A percentile compares a stretch with the other conserved stretches of the same genome.
These are phyloP conservation scores for Podaxis mareebaensis DNA, from an alignment of 768 basidiomycete species.

Conservation along the genomic window DNA sequence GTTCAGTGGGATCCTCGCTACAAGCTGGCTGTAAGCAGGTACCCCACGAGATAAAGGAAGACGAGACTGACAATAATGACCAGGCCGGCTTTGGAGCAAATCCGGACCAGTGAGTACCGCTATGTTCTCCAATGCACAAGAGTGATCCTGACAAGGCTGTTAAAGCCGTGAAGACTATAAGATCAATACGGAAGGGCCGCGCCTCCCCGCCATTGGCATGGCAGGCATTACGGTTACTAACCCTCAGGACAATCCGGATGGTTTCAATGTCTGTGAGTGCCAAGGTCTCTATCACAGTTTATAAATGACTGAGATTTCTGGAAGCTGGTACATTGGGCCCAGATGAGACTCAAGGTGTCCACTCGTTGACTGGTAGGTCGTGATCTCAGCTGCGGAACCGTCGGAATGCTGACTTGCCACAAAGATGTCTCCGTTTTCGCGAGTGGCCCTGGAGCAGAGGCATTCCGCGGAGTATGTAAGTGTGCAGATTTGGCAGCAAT, in stretches of 20 bases:
- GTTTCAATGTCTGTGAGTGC: slow-evolving; percentile 32
- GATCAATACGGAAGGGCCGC: slow-evolving; percentile 35
- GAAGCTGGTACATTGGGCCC: slow-evolving; percentile 35
- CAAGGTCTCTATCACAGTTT: not conserved
- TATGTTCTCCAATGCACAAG: not conserved
- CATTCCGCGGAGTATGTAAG: slow-evolving; percentile 45
- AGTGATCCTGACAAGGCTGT: not conserved
- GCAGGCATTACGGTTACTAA: slow-evolving; percentile 31
- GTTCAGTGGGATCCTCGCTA: slow-evolving; percentile 47
- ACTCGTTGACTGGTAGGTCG: slow-evolving; percentile 37
- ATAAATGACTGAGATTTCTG: not conserved
- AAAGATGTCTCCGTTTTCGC: slow-evolving; percentile 46
- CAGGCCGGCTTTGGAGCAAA: slow-evolving; percentile 42
- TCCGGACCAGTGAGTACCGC: slow-evolving; percentile 38
- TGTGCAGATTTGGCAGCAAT: slow-evolving; percentile 11
- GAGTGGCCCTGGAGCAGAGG: slow-evolving; percentile 41
- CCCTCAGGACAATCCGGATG: slow-evolving; percentile 35
- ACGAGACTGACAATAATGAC: not conserved
- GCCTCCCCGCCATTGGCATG: slow-evolving; percentile 33
- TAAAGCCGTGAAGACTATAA: slow-evolving; percentile 37
- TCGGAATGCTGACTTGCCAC: not conserved
- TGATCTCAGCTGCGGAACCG: not conserved
- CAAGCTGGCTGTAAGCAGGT: slow-evolving; percentile 32
- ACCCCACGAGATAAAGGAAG: not conserved
- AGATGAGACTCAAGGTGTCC: slow-evolving; percentile 40